Conservation (phyloP, 208 protist genomes). For the Leishmania aethiopica region DNA sequence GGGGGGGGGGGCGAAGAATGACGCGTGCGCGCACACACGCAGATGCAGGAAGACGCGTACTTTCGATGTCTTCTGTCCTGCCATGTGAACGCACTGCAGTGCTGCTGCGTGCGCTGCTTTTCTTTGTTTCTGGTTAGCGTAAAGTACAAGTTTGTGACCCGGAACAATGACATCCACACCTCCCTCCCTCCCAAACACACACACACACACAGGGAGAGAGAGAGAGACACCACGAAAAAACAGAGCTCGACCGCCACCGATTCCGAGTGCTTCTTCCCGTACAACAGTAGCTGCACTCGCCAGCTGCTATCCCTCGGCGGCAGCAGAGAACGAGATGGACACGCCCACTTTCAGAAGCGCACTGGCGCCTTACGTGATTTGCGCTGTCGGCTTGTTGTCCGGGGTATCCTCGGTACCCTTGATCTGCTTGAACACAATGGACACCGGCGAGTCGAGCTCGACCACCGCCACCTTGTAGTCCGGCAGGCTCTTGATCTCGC, state of each 20-base stretch:
- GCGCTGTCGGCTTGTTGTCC: constrained; percentile 74
- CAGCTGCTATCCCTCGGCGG: background rate
- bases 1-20: background rate
- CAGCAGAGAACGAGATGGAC: background rate
- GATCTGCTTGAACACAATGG: constrained; percentile 87
- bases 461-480: constrained; percentile 87
- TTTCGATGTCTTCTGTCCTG: background rate
- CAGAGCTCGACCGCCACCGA: background rate
- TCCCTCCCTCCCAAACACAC: no score
- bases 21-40: background rate
- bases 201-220: no score
- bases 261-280: background rate
- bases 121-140: background rate
- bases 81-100: background rate
- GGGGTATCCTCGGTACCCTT: constrained; percentile 89
- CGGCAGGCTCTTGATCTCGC: constrained; percentile 74
- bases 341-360: background rate
- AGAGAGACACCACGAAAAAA: no score
- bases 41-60: background rate
- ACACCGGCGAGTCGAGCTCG: constrained; percentile 80
- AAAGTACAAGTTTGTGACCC: background rate
- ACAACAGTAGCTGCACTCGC: background rate
- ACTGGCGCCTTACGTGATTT: constrained; percentile 40
- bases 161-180: background rate
- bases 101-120: background rate